Conservation (phyloP, 352 stramenopile genomes). For the Phytopythium ostracodes region DNA sequence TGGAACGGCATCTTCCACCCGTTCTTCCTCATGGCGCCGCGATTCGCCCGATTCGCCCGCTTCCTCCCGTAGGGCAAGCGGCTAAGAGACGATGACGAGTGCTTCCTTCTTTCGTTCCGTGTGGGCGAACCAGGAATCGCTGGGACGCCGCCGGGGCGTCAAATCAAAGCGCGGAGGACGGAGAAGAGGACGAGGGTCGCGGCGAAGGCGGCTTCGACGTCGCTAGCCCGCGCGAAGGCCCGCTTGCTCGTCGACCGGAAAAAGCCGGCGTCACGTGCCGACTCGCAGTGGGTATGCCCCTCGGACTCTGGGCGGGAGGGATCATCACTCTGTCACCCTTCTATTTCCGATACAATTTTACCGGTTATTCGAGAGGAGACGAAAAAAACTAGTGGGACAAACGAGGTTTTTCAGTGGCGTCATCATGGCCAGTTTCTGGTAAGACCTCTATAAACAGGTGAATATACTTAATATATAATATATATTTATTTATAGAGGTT, state of each 20-base stretch:
- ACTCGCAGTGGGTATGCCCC: background rate
- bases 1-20: conserved; percentile 82
- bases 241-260: background rate
- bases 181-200: background rate
- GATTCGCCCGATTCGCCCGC: background rate
- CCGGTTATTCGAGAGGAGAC: too few relatives aligned
- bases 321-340: background rate
- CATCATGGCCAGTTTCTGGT: background rate
- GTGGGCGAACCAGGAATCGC: background rate
- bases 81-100: background rate
- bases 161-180: background rate
- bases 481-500: too few relatives aligned
- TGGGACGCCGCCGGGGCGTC: background rate
- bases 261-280: conserved; percentile 4
- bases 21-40: conserved; percentile 52
- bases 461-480: too few relatives aligned
- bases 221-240: background rate
- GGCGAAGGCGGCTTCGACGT: background rate
- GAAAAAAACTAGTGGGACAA: background rate
- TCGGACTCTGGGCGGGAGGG: background rate
- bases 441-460: background rate
- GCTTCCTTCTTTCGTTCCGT: background rate
- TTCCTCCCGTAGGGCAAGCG: background rate
- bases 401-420: background rate
- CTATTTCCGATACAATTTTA: background rate